Conservation (phyloP, 106 monocot species). For the Dendrobium officinale region DNA sequence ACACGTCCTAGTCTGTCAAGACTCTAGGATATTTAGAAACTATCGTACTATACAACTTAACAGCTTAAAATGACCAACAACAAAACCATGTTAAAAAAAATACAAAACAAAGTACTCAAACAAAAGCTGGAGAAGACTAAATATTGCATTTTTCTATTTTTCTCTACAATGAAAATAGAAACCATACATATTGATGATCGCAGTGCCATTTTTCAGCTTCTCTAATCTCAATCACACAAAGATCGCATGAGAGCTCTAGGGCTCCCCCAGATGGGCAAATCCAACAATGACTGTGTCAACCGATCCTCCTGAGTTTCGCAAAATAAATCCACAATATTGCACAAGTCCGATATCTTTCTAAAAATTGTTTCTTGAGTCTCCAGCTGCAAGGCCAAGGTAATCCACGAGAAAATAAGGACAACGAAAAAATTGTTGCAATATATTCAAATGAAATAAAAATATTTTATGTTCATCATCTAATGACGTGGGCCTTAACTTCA, state of each 20-base stretch:
- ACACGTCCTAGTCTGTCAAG: background rate
- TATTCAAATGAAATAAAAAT: background rate
- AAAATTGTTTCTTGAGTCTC: conserved; percentile 35
- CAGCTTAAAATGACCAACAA: background rate
- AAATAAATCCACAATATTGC: conserved; percentile 34
- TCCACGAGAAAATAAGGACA: background rate
- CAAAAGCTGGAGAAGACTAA: background rate
- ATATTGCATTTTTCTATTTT: background rate
- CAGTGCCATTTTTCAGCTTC: background rate
- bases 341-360: conserved; percentile 31
- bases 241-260: conserved; percentile 26
- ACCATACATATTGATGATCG: background rate
- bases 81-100: background rate
- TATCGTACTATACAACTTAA: background rate
- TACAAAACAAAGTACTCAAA: background rate
- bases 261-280: conserved; percentile 50
- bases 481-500: background rate
- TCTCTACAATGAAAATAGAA: background rate
- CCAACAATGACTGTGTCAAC: conserved; percentile 15
- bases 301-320: conserved; percentile 33
- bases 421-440: background rate
- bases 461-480: background rate
- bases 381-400: conserved; percentile 17
- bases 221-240: background rate
- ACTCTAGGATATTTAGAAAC: background rate